These are phyloP conservation scores for Euphrasia confusa DNA, from an alignment of 257 asterid species.

Conservation along the genomic window DNA sequence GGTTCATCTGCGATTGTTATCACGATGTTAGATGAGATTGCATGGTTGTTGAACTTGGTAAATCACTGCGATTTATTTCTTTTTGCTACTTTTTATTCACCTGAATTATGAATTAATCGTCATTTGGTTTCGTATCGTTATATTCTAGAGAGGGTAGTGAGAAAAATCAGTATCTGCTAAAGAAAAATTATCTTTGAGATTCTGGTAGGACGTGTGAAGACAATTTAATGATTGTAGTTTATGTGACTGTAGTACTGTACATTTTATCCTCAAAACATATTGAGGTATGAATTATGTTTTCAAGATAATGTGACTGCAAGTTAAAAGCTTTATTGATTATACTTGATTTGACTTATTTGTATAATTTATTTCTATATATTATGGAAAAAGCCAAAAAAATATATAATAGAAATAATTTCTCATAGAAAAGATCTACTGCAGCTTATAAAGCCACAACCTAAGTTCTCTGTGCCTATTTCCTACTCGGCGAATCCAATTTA, in stretches of 20 bases:
- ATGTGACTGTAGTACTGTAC: not conserved
- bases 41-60: slow-evolving; percentile 99
- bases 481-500: not conserved
- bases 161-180: not conserved
- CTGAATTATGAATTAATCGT: slow-evolving; percentile 1
- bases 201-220: not conserved
- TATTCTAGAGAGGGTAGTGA: not conserved
- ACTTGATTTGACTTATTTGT: not conserved
- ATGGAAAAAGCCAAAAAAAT: not conserved
- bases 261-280: too few species aligned
- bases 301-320: not conserved
- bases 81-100: slow-evolving; percentile 7
- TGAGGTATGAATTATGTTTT: not conserved
- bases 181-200: not conserved
- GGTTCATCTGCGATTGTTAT: slow-evolving; percentile 85
- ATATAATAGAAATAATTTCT: not conserved
- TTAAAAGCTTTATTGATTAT: not conserved
- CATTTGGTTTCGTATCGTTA: not conserved
- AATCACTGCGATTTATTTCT: slow-evolving; percentile 13
- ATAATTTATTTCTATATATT: too few species aligned
- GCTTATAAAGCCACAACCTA: not conserved
- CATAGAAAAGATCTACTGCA: not conserved
- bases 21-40: slow-evolving; percentile 94
- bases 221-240: not conserved
- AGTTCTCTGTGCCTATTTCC: not conserved